A percentile compares a stretch with the other conserved stretches of the same genome.
These are phyloP conservation scores for Microcos paniculata DNA, from an alignment of 345 rosid genomes.

Conservation along the genomic window DNA sequence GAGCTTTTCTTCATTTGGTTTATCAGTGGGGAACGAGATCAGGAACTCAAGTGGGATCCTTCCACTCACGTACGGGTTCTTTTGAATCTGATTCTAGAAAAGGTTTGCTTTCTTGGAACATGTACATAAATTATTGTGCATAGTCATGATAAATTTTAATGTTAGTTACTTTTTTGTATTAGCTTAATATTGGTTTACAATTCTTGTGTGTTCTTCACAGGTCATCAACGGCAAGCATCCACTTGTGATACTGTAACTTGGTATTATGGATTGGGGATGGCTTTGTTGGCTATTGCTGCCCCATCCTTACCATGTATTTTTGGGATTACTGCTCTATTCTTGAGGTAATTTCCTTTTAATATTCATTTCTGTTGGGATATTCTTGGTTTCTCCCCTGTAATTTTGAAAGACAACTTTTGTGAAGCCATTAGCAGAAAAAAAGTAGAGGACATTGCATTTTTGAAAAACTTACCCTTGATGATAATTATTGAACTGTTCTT, in stretches of 20 bases:
- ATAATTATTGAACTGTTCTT: neutral
- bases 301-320: slow-evolving; percentile 72
- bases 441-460: neutral
- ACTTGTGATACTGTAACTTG: slow-evolving; percentile 52
- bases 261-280: slow-evolving; percentile 80
- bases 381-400: neutral
- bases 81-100: slow-evolving; percentile 65
- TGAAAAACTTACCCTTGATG: neutral
- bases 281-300: slow-evolving; percentile 56
- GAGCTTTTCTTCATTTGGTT: slow-evolving; percentile 62
- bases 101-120: slow-evolving; percentile 40
- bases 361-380: neutral
- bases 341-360: slow-evolving; percentile 46
- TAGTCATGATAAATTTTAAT: neutral
- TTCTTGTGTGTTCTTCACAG: slow-evolving; percentile 34
- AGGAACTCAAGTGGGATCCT: slow-evolving; percentile 47
- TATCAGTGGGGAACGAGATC: slow-evolving; percentile 59
- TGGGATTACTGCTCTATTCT: slow-evolving; percentile 79
- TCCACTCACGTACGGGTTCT: slow-evolving; percentile 40
- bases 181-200: neutral
- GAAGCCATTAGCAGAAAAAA: neutral
- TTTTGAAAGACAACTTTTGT: neutral
- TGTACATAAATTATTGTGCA: neutral
- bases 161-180: neutral
- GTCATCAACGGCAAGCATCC: slow-evolving; percentile 60